These are phyloP conservation scores for Epichloe uncinata DNA, from an alignment of 2,329 filamentous ascomycete genomes.

Conservation along the genomic window DNA sequence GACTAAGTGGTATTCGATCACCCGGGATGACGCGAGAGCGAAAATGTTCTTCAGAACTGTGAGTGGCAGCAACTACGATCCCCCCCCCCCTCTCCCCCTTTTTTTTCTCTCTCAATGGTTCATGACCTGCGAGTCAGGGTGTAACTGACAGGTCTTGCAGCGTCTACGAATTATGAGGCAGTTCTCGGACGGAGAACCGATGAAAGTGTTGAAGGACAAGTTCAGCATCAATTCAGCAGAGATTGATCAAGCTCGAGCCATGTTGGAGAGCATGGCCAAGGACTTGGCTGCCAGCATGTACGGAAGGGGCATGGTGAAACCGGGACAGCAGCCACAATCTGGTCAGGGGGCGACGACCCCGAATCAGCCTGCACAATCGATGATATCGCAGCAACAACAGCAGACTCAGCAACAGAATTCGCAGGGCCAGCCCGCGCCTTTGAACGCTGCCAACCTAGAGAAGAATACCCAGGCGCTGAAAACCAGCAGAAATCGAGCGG, in stretches of 20 bases:
- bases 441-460: constrained; percentile 36
- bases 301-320: constrained; percentile 15
- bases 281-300: constrained; percentile 27
- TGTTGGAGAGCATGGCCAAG: constrained; percentile 39
- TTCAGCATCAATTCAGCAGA: constrained; percentile 41
- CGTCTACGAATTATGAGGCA: constrained; percentile 39
- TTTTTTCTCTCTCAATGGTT: background rate
- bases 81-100: background rate
- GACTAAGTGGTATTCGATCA: constrained; percentile 33
- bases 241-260: constrained; percentile 31
- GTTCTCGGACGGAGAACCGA: constrained; percentile 35
- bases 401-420: constrained; percentile 13
- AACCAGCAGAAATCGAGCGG: constrained; percentile 22
- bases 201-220: constrained; percentile 29
- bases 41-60: constrained; percentile 40
- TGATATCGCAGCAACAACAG: constrained; percentile 9
- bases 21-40: constrained; percentile 35
- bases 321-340: constrained; percentile 8
- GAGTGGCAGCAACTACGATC: constrained; percentile 16
- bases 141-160: constrained; percentile 18
- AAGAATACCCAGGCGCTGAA: constrained; percentile 36
- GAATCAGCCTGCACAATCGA: constrained; percentile 10
- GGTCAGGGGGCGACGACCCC: constrained; percentile 16
- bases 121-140: background rate
- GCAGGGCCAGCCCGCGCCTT: constrained; percentile 16